These are phyloP conservation scores for Sporothrix schenckii DNA, from an alignment of 2,329 filamentous ascomycete species.

Conservation along the genomic window DNA sequence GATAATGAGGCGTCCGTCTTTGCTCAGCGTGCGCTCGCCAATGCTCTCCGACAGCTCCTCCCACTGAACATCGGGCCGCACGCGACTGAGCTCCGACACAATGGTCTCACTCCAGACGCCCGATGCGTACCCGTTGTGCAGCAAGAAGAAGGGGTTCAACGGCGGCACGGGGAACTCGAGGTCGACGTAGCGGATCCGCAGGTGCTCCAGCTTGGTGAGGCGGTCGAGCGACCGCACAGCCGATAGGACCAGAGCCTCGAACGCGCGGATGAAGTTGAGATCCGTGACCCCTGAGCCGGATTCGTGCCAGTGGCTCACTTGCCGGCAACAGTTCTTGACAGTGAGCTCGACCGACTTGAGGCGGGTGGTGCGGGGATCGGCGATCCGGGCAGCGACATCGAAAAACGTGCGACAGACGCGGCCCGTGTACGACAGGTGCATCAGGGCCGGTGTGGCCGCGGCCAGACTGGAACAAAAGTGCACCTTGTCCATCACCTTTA, in stretches of 20 bases:
- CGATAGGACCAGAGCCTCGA: conserved; percentile 68
- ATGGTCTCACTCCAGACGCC: conserved; percentile 75
- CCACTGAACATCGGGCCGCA: conserved; percentile 62
- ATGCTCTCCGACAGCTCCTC: conserved; percentile 67
- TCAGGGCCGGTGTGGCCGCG: conserved; percentile 61
- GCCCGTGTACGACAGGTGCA: conserved; percentile 72
- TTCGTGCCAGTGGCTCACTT: conserved; percentile 59
- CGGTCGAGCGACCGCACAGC: conserved; percentile 63
- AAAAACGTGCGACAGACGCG: conserved; percentile 73
- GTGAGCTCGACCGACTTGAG: conserved; percentile 71
- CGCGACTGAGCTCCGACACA: conserved; percentile 60
- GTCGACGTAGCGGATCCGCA: conserved; percentile 75
- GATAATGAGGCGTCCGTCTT: conserved; percentile 62
- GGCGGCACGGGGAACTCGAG: conserved; percentile 71
- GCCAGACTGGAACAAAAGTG: conserved; percentile 70
- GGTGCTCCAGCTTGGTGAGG: conserved; percentile 62
- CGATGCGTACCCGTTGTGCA: conserved; percentile 62
- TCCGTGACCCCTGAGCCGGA: conserved; percentile 71
- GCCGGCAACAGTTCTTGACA: conserved; percentile 73
- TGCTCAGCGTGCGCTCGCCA: conserved; percentile 60
- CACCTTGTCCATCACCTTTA: conserved; percentile 60
- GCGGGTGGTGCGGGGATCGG: conserved; percentile 52
- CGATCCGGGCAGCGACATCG: conserved; percentile 56
- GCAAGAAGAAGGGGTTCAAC: conserved; percentile 72
- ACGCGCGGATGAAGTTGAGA: conserved; percentile 70